A percentile compares a stretch with the other conserved stretches of the same genome.
Conservation (phyloP, 345 rosid genomes). For the Draba incana region DNA sequence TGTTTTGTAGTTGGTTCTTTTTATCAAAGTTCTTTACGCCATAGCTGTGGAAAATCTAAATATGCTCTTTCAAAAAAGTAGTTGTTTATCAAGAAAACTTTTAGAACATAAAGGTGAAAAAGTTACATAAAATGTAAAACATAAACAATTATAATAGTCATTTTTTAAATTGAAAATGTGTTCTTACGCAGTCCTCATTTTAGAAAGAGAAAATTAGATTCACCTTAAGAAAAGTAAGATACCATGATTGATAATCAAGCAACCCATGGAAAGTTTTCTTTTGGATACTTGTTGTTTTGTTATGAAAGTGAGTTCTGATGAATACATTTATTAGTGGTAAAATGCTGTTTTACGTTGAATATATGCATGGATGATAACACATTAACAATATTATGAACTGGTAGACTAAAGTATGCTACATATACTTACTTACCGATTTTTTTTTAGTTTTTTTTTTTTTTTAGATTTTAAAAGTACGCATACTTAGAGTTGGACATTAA, state of each 20-base stretch:
- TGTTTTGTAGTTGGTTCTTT: conserved; percentile 14
- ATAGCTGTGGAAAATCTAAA: conserved; percentile 12
- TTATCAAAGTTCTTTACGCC: conserved; percentile 30
- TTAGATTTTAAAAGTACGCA: not conserved
- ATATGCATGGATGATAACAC: not conserved
- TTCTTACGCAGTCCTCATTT: not conserved
- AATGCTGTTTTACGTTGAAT: too few species aligned
- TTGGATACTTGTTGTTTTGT: conserved; percentile 21
- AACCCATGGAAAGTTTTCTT: conserved; percentile 28
- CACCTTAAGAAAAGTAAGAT: conserved; percentile 25
- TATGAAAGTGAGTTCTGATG: not conserved
- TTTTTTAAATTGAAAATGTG: not conserved
- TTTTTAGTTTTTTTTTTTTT: not conserved
- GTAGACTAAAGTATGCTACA: not conserved
- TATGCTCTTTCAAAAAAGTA: conserved; percentile 17
- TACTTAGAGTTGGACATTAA: not conserved
- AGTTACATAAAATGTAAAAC: not conserved
- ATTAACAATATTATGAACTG: not conserved
- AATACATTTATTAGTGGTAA: not conserved
- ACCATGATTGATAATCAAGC: conserved; percentile 40
- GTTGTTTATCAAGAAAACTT: conserved; percentile 1
- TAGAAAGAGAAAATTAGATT: conserved; percentile 18
- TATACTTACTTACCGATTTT: not conserved
- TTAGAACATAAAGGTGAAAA: not conserved
- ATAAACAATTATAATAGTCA: not conserved